A percentile compares a stretch with the other conserved stretches of the same genome.
Evolutionary conservation across 768 basidiomycete species (phyloP).

Genomic region (Xerocomellus dryophilus): DNA sequence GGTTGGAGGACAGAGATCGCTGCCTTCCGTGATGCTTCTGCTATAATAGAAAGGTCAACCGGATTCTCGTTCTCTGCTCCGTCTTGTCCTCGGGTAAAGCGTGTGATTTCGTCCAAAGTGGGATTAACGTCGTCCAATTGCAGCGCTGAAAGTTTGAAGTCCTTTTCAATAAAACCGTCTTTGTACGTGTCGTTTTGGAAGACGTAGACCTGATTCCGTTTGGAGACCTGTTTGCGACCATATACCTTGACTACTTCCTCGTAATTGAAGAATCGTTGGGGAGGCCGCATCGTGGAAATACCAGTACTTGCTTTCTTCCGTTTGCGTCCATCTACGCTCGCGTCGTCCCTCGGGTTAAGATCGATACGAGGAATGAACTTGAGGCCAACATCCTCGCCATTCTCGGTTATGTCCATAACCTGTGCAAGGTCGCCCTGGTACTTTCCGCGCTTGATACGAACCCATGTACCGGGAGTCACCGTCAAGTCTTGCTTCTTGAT

Average conservation of each 20-base stretch:
- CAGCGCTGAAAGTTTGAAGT: constrained; percentile 78
- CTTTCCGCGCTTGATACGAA: constrained; percentile 89
- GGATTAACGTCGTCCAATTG: constrained; percentile 89
- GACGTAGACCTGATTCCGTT: constrained; percentile 71
- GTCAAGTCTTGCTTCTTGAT: constrained; percentile 93
- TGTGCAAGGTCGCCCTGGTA: constrained; percentile 95
- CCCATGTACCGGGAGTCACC: constrained; percentile 87
- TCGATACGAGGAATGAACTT: constrained; percentile 98
- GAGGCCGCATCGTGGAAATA: constrained; percentile 68
- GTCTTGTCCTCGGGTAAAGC: constrained; percentile 77
- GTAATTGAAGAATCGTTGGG: constrained; percentile 89
- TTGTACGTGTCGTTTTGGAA: constrained; percentile 94
- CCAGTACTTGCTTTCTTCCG: constrained; percentile 62
- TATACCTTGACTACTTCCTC: constrained; percentile 90
- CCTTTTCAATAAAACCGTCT: constrained; percentile 95
- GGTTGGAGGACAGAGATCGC: constrained; percentile 95
- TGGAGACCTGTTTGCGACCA: constrained; percentile 71
- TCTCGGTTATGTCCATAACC: constrained; percentile 90
- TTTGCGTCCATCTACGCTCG: constrained; percentile 65
- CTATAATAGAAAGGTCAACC: constrained; percentile 89
- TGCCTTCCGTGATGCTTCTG: constrained; percentile 86
- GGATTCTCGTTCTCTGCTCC: constrained; percentile 60
- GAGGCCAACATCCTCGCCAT: constrained; percentile 87
- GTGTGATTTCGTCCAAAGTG: constrained; percentile 93
- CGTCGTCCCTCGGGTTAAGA: constrained; percentile 83